Evolutionary conservation across 2,329 filamentous ascomycete genomes (phyloP).

Genomic region (Colletotrichum tropicale): DNA sequence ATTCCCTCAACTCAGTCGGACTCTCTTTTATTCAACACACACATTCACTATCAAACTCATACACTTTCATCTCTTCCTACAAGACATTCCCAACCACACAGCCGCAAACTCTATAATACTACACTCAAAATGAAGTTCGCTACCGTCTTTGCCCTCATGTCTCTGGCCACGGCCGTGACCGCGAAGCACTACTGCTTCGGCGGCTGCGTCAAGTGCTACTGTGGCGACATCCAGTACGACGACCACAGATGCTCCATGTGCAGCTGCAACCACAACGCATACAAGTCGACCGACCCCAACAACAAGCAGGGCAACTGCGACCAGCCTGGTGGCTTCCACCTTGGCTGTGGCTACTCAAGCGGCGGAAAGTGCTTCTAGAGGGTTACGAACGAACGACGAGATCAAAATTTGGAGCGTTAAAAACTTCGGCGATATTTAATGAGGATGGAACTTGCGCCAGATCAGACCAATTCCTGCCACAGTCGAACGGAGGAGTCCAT

Average conservation of each 20-base stretch:
- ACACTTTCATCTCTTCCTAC: background rate
- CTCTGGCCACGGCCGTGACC: background rate
- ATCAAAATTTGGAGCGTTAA: background rate
- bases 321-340: background rate
- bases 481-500: background rate
- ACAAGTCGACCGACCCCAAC: background rate
- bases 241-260: background rate
- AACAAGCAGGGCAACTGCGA: background rate
- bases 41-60: background rate
- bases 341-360: background rate
- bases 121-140: background rate
- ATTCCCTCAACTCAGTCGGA: background rate
- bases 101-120: fast-evolving
- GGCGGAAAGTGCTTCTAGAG: background rate
- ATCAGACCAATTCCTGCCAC: background rate
- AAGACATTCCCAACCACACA: background rate
- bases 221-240: background rate
- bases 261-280: background rate
- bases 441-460: background rate
- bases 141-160: background rate
- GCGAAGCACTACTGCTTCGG: background rate
- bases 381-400: fast-evolving
- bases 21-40: background rate
- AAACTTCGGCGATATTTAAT: background rate
- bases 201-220: background rate